Percentiles rank a stretch among this genome's conserved stretches.
phyloP scores from a whole-genome alignment of 306 rosid species.

The Cucumis sativus region DNA sequence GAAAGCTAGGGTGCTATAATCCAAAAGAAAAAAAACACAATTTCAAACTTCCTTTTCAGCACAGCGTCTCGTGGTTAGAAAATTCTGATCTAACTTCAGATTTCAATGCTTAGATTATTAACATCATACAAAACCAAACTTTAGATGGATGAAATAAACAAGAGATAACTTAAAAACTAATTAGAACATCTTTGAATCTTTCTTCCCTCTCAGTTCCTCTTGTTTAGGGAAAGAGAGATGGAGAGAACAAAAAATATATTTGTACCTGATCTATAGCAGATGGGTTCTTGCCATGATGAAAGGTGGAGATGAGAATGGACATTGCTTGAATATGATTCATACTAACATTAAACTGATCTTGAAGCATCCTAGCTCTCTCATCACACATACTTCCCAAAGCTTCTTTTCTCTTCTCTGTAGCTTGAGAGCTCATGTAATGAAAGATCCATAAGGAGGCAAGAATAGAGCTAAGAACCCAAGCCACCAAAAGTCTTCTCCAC shows the following conservation, averaged over 20 bases:
- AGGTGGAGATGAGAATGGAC: constrained; percentile 86
- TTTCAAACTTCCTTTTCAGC: background rate
- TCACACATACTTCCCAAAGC: constrained; percentile 88
- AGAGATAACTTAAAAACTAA: background rate
- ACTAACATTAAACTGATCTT: constrained; percentile 93
- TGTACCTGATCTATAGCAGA: constrained; percentile 90
- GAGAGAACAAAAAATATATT: background rate
- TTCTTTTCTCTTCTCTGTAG: constrained; percentile 76
- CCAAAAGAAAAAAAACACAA: background rate
- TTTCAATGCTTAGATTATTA: background rate
- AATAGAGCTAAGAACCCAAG: constrained; percentile 54
- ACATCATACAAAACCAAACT: background rate
- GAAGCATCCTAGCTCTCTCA: constrained; percentile 92
- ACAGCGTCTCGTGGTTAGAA: background rate
- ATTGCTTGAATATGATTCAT: constrained; percentile 97
- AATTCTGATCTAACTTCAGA: background rate
- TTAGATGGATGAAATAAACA: background rate
- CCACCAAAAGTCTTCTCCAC: constrained; percentile 48
- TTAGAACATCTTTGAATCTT: background rate
- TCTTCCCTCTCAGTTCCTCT: background rate
- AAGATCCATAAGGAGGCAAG: constrained; percentile 49
- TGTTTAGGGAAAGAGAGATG: background rate
- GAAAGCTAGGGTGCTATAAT: background rate
- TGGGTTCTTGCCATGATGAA: constrained; percentile 73
- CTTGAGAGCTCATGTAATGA: constrained; percentile 46